phyloP scores from a whole-genome alignment of 352 stramenopile species.

The Pythium coloratum region DNA sequence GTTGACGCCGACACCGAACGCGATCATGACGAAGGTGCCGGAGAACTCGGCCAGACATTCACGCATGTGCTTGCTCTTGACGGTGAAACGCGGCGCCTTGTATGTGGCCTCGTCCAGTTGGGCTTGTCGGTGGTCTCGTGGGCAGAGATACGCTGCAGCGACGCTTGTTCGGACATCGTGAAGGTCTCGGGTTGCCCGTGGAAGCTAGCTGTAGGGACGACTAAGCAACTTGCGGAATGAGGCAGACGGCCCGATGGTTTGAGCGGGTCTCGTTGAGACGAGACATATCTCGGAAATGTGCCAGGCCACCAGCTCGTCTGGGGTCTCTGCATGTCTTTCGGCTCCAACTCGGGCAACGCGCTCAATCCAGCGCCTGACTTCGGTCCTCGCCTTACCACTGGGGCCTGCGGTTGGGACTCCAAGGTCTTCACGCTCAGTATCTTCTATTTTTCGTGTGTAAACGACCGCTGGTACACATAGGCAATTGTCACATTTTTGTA shows the following conservation, averaged over 20 bases:
- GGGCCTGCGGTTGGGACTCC: conserved; percentile 38
- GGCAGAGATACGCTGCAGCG: conserved; percentile 11
- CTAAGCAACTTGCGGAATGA: not conserved
- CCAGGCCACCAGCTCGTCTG: conserved; percentile 43
- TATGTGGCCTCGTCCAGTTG: conserved; percentile 4
- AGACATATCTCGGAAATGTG: not conserved
- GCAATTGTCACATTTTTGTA: too few species aligned
- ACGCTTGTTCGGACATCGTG: conserved; percentile 15
- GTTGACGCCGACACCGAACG: conserved; percentile 65
- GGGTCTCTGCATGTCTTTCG: conserved; percentile 61
- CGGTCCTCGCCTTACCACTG: conserved; percentile 38
- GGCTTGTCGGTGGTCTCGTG: conserved; percentile 18
- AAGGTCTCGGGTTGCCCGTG: not conserved
- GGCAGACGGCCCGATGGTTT: not conserved
- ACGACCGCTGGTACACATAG: too few species aligned
- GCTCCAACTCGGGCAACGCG: conserved; percentile 50
- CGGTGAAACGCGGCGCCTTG: conserved; percentile 3
- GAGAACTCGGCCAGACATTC: conserved; percentile 70
- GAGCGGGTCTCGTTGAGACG: not conserved
- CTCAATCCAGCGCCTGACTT: conserved; percentile 64
- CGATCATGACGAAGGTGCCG: conserved; percentile 58
- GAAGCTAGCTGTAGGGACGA: not conserved
- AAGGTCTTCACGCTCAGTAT: conserved; percentile 43
- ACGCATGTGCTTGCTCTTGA: conserved; percentile 33
- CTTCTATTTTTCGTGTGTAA: conserved; percentile 67